Evolutionary conservation across 257 asterid species (phyloP).

Genomic region (Cordia subcordata): DNA sequence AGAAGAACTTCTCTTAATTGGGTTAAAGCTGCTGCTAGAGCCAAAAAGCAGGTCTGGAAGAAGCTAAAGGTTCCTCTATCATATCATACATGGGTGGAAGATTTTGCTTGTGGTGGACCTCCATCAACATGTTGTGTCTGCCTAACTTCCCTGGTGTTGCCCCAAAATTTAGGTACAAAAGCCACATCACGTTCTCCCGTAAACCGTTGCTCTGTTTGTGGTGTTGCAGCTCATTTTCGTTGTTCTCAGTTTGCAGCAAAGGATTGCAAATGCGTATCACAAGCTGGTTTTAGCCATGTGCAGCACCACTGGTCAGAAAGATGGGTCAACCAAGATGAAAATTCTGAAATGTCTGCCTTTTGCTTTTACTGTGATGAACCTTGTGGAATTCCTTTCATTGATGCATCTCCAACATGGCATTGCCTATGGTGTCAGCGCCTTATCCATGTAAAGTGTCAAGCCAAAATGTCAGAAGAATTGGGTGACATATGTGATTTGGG

Average conservation of each 20-base stretch:
- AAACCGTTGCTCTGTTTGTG: constrained; percentile 74
- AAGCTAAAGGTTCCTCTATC: constrained; percentile 71
- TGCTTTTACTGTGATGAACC: constrained; percentile 84
- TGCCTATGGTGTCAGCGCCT: constrained; percentile 86
- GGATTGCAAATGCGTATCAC: constrained; percentile 81
- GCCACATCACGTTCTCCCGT: constrained; percentile 37
- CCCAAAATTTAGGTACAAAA: constrained; percentile 52
- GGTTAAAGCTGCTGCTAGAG: constrained; percentile 88
- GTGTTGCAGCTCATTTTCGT: constrained; percentile 61
- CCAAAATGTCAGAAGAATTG: constrained; percentile 70
- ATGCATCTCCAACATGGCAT: constrained; percentile 83
- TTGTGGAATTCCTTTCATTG: constrained; percentile 74
- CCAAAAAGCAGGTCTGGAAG: constrained; percentile 77
- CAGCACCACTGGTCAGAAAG: constrained; percentile 91
- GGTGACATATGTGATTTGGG: constrained; percentile 81
- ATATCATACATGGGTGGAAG: constrained; percentile 69
- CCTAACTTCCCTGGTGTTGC: constrained; percentile 52
- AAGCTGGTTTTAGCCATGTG: constrained; percentile 54
- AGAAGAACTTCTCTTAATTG: constrained; percentile 65
- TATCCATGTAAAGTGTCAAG: constrained; percentile 80
- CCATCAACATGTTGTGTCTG: constrained; percentile 83
- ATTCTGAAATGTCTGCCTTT: constrained; percentile 75
- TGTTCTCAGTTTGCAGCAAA: constrained; percentile 68
- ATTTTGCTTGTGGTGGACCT: constrained; percentile 47
- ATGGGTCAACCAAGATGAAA: constrained; percentile 72